A percentile compares a stretch with the other conserved stretches of the same genome.
These are phyloP conservation scores for Stipa capillata DNA, from an alignment of 176 grass and related monocot species.

Conservation along the genomic window DNA sequence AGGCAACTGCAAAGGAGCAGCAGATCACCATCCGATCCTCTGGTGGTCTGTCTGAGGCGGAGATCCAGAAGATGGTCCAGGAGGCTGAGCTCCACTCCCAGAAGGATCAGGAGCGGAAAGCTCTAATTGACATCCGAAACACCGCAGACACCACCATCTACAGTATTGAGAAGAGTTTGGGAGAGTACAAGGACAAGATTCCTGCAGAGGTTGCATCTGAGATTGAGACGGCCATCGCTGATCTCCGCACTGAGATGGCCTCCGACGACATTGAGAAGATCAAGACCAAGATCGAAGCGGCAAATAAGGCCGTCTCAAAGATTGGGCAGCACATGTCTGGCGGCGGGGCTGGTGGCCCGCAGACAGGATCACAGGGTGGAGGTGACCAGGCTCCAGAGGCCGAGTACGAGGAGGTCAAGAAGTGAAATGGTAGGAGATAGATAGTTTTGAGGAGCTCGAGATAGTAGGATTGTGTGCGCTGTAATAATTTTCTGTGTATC, in stretches of 20 bases:
- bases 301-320: constrained; percentile 22
- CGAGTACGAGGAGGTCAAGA: constrained; percentile 34
- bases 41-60: constrained; percentile 29
- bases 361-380: background rate
- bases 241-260: constrained; percentile 25
- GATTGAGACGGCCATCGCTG: constrained; percentile 13
- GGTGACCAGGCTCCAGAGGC: constrained; percentile 25
- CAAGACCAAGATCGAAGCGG: constrained; percentile 20
- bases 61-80: constrained; percentile 37
- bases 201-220: constrained; percentile 23
- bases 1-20: constrained; percentile 48
- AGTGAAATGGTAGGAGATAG: background rate
- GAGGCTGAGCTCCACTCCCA: constrained; percentile 38
- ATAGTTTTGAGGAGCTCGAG: background rate
- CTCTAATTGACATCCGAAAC: constrained; percentile 29
- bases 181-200: constrained; percentile 34
- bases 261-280: constrained; percentile 29
- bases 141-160: constrained; percentile 33
- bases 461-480: background rate
- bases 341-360: background rate
- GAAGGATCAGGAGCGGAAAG: constrained; percentile 41
- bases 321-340: constrained; percentile 33
- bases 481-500: background rate
- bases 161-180: constrained; percentile 38
- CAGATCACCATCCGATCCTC: constrained; percentile 43